These are phyloP conservation scores for Salinomyces thailandicus DNA, from an alignment of 2,329 filamentous ascomycete species.

Conservation along the genomic window DNA sequence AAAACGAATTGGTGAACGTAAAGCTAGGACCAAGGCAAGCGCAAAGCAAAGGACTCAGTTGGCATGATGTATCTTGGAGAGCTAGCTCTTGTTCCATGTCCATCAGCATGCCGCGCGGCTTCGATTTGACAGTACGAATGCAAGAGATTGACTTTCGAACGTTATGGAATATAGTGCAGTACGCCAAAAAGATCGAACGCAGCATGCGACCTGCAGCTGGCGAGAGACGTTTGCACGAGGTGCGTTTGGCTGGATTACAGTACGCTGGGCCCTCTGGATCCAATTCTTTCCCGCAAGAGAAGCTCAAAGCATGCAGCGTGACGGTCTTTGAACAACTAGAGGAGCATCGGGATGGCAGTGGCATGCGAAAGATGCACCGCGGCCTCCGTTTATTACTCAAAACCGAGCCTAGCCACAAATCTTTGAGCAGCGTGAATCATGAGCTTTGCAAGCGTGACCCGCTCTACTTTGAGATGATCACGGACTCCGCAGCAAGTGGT, in stretches of 20 bases:
- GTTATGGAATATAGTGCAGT: conserved; percentile 76
- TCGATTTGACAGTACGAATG: conserved; percentile 60
- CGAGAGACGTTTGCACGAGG: conserved; percentile 60
- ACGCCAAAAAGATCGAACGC: conserved; percentile 64
- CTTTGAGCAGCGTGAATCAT: conserved; percentile 66
- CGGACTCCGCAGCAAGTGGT: conserved; percentile 45
- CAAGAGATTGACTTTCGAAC: conserved; percentile 66
- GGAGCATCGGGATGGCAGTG: conserved; percentile 60
- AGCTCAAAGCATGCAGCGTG: conserved; percentile 59
- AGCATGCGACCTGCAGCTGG: conserved; percentile 58
- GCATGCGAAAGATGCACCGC: conserved; percentile 60
- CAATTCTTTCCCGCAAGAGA: conserved; percentile 64
- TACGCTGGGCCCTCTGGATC: conserved; percentile 67
- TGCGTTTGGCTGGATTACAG: conserved; percentile 62
- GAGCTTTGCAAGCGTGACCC: conserved; percentile 54
- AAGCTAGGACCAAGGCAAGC: conserved; percentile 50
- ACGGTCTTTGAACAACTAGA: conserved; percentile 63
- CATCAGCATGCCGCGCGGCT: conserved; percentile 63
- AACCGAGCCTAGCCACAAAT: conserved; percentile 66
- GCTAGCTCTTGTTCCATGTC: conserved; percentile 55
- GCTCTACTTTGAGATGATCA: conserved; percentile 67
- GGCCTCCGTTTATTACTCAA: conserved; percentile 71
- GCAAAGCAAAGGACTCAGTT: conserved; percentile 52
- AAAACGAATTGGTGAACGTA: conserved; percentile 67
- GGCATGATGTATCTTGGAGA: conserved; percentile 76